These are phyloP conservation scores for Claviceps monticola DNA, from an alignment of 2,329 filamentous ascomycete species.

Conservation along the genomic window DNA sequence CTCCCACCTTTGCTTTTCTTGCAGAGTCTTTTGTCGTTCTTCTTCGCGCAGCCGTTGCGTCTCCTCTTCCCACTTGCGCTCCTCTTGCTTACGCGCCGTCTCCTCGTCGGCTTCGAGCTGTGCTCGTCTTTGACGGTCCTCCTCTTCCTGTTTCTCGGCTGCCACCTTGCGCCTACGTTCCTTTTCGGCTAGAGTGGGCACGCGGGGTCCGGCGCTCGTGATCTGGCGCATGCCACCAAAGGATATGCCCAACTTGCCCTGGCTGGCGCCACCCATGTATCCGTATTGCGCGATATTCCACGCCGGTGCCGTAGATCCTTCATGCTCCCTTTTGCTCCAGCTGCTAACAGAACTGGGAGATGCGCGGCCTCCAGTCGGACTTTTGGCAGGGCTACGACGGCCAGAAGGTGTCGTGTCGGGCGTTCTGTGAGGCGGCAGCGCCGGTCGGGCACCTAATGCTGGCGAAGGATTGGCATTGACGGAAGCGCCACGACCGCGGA, in stretches of 20 bases:
- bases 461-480: conserved; percentile 46
- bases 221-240: conserved; percentile 91
- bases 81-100: conserved; percentile 46
- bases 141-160: conserved; percentile 46
- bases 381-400: conserved; percentile 49
- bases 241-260: conserved; percentile 85
- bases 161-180: conserved; percentile 52
- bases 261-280: conserved; percentile 94
- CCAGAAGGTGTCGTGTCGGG: conserved; percentile 38
- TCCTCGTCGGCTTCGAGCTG: conserved; percentile 46
- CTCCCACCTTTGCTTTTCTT: conserved; percentile 62
- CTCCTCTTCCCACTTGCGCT: conserved; percentile 53
- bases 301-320: conserved; percentile 68
- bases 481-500: conserved; percentile 34
- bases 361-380: conserved; percentile 32
- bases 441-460: conserved; percentile 25
- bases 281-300: conserved; percentile 99
- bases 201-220: conserved; percentile 63
- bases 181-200: conserved; percentile 75
- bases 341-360: conserved; percentile 54
- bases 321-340: conserved; percentile 80
- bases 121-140: conserved; percentile 30
- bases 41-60: conserved; percentile 43
- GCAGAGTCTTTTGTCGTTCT: conserved; percentile 46
- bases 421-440: conserved; percentile 32